Evolutionary conservation across 2,329 filamentous ascomycete genomes (phyloP).

Genomic region (Exophiala viscosa): DNA sequence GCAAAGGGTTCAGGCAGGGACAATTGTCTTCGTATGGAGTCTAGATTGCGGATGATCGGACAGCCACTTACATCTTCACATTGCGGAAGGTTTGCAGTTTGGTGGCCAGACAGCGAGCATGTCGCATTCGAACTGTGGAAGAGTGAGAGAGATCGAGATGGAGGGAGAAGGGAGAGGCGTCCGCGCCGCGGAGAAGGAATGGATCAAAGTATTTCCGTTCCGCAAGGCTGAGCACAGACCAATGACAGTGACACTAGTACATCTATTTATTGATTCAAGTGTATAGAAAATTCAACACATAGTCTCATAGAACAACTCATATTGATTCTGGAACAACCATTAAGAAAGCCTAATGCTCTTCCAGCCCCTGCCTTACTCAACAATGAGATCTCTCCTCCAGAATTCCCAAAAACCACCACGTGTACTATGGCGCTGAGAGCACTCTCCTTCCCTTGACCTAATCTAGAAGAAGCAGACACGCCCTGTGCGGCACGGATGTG

Average conservation of each 20-base stretch:
- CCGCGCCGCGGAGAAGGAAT: neutral
- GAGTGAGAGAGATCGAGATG: neutral
- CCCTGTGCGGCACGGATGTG: neutral
- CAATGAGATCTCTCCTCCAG: too few species aligned
- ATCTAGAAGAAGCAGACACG: neutral
- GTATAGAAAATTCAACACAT: neutral
- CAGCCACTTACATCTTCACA: too few species aligned
- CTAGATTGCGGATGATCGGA: too few species aligned
- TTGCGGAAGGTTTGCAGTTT: too few species aligned
- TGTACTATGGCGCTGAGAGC: too few species aligned
- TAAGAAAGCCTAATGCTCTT: neutral
- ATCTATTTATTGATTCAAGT: conserved; percentile 1
- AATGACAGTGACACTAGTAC: conserved; percentile 1
- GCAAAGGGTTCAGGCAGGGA: neutral
- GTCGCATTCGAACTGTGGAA: neutral
- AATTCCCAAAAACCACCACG: too few species aligned
- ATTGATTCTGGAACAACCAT: neutral
- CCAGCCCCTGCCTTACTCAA: too few species aligned
- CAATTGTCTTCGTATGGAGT: too few species aligned
- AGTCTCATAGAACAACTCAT: neutral
- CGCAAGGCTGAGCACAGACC: conserved; percentile 1
- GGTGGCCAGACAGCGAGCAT: neutral
- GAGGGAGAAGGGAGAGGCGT: neutral
- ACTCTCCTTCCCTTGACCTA: neutral
- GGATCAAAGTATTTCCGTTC: neutral